phyloP scores from a whole-genome alignment of 2,329 filamentous ascomycete genomes.

The Alternaria solani region DNA sequence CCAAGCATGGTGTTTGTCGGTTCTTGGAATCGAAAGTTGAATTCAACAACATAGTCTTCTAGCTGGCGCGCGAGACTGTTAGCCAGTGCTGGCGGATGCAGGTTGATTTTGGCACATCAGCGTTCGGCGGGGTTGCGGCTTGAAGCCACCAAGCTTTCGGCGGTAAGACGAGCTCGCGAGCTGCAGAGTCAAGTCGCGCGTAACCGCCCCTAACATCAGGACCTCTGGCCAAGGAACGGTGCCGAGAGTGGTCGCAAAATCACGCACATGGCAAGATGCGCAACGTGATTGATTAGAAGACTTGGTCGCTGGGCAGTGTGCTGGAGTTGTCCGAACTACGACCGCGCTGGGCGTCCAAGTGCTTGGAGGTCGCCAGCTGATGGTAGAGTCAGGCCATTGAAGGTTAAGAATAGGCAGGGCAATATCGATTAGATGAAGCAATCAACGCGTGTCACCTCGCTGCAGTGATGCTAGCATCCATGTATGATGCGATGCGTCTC shows the following conservation, averaged over 20 bases:
- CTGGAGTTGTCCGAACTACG: not conserved
- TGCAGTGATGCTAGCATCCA: slow-evolving; percentile 4
- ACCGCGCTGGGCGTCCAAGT: slow-evolving; percentile 2
- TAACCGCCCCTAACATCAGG: slow-evolving; percentile 24
- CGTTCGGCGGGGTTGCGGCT: slow-evolving; percentile 9
- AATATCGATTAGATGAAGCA: slow-evolving; percentile 16
- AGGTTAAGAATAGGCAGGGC: slow-evolving; percentile 12
- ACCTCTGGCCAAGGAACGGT: slow-evolving; percentile 4
- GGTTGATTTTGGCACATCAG: not conserved
- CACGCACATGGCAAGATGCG: not conserved
- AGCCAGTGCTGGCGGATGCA: not conserved
- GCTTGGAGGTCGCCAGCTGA: not conserved
- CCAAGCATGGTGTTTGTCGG: not conserved
- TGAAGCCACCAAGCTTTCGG: slow-evolving; percentile 15
- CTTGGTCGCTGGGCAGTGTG: slow-evolving; percentile 4
- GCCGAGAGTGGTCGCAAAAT: slow-evolving; percentile 2
- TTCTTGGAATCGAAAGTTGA: not conserved
- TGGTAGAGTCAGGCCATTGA: not conserved
- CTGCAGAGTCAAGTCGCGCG: slow-evolving; percentile 3
- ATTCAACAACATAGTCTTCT: not conserved
- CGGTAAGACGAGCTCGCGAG: slow-evolving; percentile 18
- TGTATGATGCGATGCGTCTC: slow-evolving; percentile 7
- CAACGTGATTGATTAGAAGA: not conserved
- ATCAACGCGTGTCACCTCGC: slow-evolving; percentile 8
- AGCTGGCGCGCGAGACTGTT: not conserved